These are phyloP conservation scores for Sugiyamaella mastotermitis DNA, from an alignment of 805 yeast species.

Conservation along the genomic window DNA sequence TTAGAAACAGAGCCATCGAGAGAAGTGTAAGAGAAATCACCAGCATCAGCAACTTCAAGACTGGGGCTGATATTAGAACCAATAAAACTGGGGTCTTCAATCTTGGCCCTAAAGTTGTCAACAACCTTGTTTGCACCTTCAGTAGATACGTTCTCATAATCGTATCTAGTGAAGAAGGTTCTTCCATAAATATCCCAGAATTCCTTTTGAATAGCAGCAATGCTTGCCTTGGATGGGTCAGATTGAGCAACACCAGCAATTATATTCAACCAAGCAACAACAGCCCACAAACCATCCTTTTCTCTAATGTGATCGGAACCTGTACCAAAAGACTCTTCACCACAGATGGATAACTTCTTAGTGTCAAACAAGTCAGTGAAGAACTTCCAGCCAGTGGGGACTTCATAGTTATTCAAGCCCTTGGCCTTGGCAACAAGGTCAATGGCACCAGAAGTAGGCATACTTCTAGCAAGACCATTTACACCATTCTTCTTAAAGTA, in stretches of 20 bases:
- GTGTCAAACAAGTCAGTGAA: slow-evolving; percentile 95
- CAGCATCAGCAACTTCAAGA: slow-evolving; percentile 63
- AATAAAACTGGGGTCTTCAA: slow-evolving; percentile 37
- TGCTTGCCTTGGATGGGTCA: slow-evolving; percentile 59
- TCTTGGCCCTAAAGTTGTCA: slow-evolving; percentile 39
- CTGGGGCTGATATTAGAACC: slow-evolving; percentile 44
- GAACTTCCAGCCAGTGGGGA: slow-evolving; percentile 99
- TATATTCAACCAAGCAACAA: slow-evolving; percentile 94
- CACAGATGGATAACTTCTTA: slow-evolving; percentile 88
- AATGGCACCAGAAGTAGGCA: slow-evolving; percentile 95
- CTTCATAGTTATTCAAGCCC: slow-evolving; percentile 77
- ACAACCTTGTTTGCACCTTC: slow-evolving; percentile 73
- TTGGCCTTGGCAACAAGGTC: slow-evolving; percentile 82
- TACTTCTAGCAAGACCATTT: slow-evolving; percentile 89
- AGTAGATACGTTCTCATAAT: slow-evolving; percentile 74
- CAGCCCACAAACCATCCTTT: slow-evolving; percentile 97
- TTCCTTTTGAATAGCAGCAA: slow-evolving; percentile 69
- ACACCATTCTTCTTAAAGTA: slow-evolving; percentile 82
- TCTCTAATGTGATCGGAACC: slow-evolving; percentile 97
- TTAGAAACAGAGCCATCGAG: slow-evolving; percentile 84
- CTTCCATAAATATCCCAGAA: slow-evolving; percentile 94
- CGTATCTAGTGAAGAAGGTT: slow-evolving; percentile 95
- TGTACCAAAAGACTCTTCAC: slow-evolving; percentile 97
- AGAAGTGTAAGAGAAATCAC: slow-evolving; percentile 88
- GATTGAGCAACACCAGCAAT: slow-evolving; percentile 71